Percentiles rank a stretch among this genome's conserved stretches.
phyloP scores from a whole-genome alignment of 2,329 filamentous ascomycete genomes.

The Colletotrichum eleusines region DNA sequence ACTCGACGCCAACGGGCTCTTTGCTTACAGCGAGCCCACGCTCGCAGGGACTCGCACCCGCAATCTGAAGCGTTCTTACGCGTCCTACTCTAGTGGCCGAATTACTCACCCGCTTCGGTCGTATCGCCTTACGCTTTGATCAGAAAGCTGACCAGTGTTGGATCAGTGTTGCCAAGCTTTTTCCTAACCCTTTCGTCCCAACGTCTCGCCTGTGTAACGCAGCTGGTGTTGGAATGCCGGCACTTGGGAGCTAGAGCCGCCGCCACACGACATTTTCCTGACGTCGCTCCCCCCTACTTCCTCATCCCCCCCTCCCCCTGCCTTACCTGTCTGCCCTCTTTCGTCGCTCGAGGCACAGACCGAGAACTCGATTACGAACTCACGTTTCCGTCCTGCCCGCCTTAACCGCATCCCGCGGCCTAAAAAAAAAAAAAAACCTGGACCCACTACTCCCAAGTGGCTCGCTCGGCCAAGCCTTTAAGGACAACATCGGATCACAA shows the following conservation, averaged over 20 bases:
- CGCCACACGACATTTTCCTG: background rate
- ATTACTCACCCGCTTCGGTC: slow-evolving; percentile 1
- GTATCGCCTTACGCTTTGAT: background rate
- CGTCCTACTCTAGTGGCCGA: background rate
- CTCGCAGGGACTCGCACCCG: background rate
- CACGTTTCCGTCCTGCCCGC: background rate
- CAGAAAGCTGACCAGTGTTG: background rate
- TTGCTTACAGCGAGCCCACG: background rate
- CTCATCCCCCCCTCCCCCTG: background rate
- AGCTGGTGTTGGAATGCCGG: slow-evolving; percentile 12
- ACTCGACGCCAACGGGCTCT: background rate
- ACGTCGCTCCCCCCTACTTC: background rate
- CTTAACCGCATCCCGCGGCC: slow-evolving; percentile 9
- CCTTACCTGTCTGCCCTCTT: background rate
- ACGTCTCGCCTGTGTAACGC: slow-evolving; percentile 13
- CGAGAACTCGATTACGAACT: background rate
- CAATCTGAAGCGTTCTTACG: background rate
- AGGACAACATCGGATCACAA: slow-evolving; percentile 10
- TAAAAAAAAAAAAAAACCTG: background rate
- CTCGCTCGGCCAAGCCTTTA: background rate
- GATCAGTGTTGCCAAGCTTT: slow-evolving; percentile 7
- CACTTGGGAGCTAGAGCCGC: slow-evolving; percentile 10
- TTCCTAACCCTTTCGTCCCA: background rate
- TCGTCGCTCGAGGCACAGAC: background rate
- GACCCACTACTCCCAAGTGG: background rate